A percentile compares a stretch with the other conserved stretches of the same genome.
phyloP scores from a whole-genome alignment of 768 basidiomycete genomes.

The Podaxis sp. region DNA sequence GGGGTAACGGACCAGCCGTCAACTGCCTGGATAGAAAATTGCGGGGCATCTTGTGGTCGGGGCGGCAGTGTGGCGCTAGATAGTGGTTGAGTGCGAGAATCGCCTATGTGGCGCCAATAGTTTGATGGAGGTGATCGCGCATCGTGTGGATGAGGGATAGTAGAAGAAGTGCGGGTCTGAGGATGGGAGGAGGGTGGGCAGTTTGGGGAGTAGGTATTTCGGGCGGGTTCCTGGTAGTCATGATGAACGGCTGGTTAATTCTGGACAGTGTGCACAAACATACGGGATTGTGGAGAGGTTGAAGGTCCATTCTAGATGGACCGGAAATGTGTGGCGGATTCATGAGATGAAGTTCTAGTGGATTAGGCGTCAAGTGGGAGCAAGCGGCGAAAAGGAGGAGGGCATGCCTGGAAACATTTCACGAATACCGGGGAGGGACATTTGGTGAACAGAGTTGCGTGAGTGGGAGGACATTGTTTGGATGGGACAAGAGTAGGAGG shows the following conservation, averaged over 20 bases:
- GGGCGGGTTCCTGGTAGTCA: neutral
- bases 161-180: neutral
- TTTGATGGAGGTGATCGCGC: neutral
- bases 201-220: neutral
- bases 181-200: neutral
- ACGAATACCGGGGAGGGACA: constrained; percentile 44
- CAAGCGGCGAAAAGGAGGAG: neutral
- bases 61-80: neutral
- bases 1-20: neutral
- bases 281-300: neutral
- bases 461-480: constrained; percentile 6
- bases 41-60: neutral
- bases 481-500: neutral
- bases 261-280: neutral
- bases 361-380: neutral
- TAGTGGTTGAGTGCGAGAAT: neutral
- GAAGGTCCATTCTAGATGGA: neutral
- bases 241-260: neutral
- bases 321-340: neutral
- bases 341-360: constrained; percentile 17
- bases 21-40: neutral
- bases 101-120: neutral
- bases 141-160: neutral
- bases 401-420: constrained; percentile 52
- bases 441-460: constrained; percentile 6